Percentiles rank a stretch among this genome's conserved stretches.
Conservation (phyloP, 345 rosid genomes). For the Triadica sebifera region DNA sequence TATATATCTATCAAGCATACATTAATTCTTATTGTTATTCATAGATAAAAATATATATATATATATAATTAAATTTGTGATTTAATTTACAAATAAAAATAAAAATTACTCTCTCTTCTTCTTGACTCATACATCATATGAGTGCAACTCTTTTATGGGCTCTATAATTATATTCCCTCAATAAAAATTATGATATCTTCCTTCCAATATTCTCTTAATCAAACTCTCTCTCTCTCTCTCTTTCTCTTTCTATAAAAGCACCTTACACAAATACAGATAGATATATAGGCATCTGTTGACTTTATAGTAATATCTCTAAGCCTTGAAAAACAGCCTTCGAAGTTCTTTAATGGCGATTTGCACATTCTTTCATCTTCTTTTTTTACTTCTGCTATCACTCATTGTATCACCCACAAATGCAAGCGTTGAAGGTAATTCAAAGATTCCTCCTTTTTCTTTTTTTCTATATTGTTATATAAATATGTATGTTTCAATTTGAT, state of each 20-base stretch:
- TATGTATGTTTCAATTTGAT: too few relatives aligned
- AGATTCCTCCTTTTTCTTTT: background rate
- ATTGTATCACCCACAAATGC: constrained; percentile 33
- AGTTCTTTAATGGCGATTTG: constrained; percentile 30
- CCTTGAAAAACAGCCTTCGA: background rate
- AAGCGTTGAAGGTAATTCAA: constrained; percentile 45
- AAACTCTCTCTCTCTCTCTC: too few relatives aligned
- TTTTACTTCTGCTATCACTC: constrained; percentile 20
- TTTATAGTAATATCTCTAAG: background rate
- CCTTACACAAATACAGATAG: background rate
- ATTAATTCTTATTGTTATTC: too few relatives aligned
- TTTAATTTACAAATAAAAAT: too few relatives aligned
- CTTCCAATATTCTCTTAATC: background rate
- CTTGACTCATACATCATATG: background rate
- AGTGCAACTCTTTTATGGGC: constrained; percentile 22
- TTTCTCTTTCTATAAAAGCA: background rate
- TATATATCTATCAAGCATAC: too few relatives aligned
- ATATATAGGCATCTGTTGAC: constrained; percentile 7
- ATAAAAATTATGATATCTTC: constrained; percentile 13
- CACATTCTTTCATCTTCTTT: constrained; percentile 23
- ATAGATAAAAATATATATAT: too few relatives aligned
- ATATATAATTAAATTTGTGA: too few relatives aligned
- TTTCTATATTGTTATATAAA: background rate
- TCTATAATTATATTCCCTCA: constrained; percentile 34
- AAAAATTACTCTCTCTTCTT: background rate